Evolutionary conservation across 2,329 filamentous ascomycete species (phyloP), one percentile per base, ranked within the genome.

Genomic region (Xylariaceae sp.): DNA sequence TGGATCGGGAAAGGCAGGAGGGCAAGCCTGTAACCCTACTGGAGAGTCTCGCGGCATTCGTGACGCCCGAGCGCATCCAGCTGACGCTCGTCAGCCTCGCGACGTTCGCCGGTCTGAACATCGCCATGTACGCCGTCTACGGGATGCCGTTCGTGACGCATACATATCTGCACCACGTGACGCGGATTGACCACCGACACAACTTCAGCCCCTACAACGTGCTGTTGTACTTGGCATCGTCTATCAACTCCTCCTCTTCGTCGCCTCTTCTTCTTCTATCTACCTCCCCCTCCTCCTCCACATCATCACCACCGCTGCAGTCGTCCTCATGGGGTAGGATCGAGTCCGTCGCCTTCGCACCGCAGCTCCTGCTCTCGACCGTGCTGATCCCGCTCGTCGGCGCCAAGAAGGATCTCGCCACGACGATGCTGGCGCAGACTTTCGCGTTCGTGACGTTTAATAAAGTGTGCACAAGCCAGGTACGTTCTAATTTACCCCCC

Each of bases 131-230:
- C 70, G 72, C 73, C 11, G 76, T 88, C 81, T 92, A 97, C 69
- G 91, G 89, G 36, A 75, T 74, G 55, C 86, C 89, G 0, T 99
- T 97, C 74, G 72, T 97, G 24, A 80, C 89, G 54, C 92, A 99
- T 72, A 97, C 92, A 32, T 99, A 88, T 75, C 81, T 96, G 54
- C 92, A 99, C 75, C 94, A 99, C 72, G 78, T 97, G 57, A 92
- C 88, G 4, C 88, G 94, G 55, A 88, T 96, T 71, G 94, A 99
- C 70, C 94, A 99, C 73, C 88, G 94, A 11, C 94, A 99, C 76
- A 99, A 99, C 76, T 99, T 99, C 75, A 97, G 92, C 8, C 90
- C 92, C 1, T 99, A 97, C 79, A 97, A 96, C 72, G 89, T 87
- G 1, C 81, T 97, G 6, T 82, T 99, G 2, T 96, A 99, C 70